Conservation (phyloP, 129 eudicot genomes). For the Chrysanthemum seticuspe region DNA sequence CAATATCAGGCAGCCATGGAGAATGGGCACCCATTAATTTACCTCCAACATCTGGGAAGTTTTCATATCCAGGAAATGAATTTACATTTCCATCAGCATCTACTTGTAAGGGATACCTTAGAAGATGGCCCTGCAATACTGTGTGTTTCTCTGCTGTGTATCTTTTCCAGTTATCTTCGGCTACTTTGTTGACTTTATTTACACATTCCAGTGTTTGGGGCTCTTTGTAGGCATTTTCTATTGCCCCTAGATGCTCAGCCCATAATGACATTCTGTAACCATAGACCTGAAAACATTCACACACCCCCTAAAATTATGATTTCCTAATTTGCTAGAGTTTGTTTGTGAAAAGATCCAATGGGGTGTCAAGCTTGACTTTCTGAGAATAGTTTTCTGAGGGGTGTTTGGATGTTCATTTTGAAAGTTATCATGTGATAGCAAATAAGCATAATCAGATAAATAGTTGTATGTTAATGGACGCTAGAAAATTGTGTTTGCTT, state of each 20-base stretch:
- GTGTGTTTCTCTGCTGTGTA: slow-evolving; percentile 36
- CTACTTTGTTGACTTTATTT: slow-evolving; percentile 53
- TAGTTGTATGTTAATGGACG: no score
- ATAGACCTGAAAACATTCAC: slow-evolving; percentile 43
- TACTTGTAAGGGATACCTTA: slow-evolving; percentile 72
- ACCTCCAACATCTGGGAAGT: slow-evolving; percentile 83
- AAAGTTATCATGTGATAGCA: no score
- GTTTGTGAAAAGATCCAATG: neutral
- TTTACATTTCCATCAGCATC: slow-evolving; percentile 60
- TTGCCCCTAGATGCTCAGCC: slow-evolving; percentile 73
- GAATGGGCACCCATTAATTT: slow-evolving; percentile 67
- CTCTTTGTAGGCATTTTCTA: slow-evolving; percentile 39
- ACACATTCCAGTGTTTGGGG: slow-evolving; percentile 74
- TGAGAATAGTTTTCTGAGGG: no score
- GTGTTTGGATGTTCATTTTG: no score
- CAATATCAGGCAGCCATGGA: slow-evolving; percentile 54
- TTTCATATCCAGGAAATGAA: slow-evolving; percentile 49
- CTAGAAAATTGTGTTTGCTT: no score
- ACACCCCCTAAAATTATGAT: neutral
- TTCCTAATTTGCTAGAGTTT: neutral
- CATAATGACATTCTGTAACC: slow-evolving; percentile 85
- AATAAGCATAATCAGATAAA: no score
- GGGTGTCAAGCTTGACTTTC: no score
- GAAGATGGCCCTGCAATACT: slow-evolving; percentile 66
- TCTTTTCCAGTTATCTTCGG: slow-evolving; percentile 62